Conservation (phyloP, 768 basidiomycete species). For the Mycena pura region DNA sequence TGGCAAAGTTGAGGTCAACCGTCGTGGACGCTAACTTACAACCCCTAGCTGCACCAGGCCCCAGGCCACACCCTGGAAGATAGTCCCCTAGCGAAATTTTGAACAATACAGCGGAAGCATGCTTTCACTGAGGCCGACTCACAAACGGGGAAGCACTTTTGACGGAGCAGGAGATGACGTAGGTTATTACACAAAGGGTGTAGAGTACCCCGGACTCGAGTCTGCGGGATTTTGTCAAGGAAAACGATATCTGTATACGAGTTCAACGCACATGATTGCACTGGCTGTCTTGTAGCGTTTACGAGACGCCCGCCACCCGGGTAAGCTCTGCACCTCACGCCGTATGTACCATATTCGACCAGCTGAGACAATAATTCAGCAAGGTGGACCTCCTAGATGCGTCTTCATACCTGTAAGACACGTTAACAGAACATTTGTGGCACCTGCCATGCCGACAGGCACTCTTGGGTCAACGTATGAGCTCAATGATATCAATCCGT, state of each 20-base stretch:
- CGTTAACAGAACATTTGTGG: conserved; percentile 4
- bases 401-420: conserved; percentile 5
- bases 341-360: conserved; percentile 18
- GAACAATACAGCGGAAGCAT: background rate
- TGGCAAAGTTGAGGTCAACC: too few species aligned
- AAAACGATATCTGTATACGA: background rate
- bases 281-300: conserved; percentile 3
- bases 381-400: background rate
- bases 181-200: conserved; percentile 6
- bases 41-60: conserved; percentile 13
- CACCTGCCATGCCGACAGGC: conserved; percentile 8
- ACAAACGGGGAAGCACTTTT: background rate
- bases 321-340: background rate
- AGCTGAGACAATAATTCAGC: background rate
- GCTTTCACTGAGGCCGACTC: background rate
- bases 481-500: background rate
- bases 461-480: background rate
- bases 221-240: background rate
- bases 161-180: conserved; percentile 4
- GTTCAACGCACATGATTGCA: conserved; percentile 7
- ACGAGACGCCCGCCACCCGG: background rate
- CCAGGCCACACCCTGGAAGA: conserved; percentile 15
- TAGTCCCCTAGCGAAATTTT: background rate
- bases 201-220: conserved; percentile 11
- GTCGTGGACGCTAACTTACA: conserved; percentile 3